These are phyloP conservation scores for Russula foetens DNA, from an alignment of 768 basidiomycete genomes.

Conservation along the genomic window DNA sequence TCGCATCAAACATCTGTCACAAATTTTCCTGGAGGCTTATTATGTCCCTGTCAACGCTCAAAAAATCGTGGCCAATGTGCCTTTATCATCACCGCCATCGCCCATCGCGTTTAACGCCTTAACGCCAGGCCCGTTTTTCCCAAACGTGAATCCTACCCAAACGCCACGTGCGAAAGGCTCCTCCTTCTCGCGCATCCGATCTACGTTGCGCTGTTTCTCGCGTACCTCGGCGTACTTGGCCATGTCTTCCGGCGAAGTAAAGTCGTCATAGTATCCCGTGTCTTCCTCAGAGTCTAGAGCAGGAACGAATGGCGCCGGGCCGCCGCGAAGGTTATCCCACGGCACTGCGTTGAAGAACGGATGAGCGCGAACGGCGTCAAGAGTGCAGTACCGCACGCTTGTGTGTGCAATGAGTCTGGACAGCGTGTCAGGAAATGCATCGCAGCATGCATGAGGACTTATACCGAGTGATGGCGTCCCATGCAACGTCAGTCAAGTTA, in stretches of 20 bases:
- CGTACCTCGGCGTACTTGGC: conserved; percentile 97
- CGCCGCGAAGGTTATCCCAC: conserved; percentile 74
- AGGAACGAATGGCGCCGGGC: conserved; percentile 86
- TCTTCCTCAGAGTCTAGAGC: conserved; percentile 91
- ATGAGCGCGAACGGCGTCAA: conserved; percentile 64
- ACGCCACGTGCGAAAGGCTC: conserved; percentile 64
- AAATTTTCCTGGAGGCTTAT: background rate
- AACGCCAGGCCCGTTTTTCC: conserved; percentile 70
- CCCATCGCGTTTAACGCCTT: conserved; percentile 29
- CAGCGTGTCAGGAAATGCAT: background rate
- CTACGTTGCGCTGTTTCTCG: conserved; percentile 95
- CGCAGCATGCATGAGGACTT: conserved; percentile 16
- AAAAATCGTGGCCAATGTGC: conserved; percentile 31
- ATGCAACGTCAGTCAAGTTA: conserved; percentile 87
- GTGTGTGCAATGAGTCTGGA: conserved; percentile 81
- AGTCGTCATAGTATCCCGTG: conserved; percentile 92
- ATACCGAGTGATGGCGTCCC: conserved; percentile 88
- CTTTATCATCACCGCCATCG: conserved; percentile 25
- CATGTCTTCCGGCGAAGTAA: conserved; percentile 87
- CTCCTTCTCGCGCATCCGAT: conserved; percentile 83
- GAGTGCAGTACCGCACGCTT: conserved; percentile 65
- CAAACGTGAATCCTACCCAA: conserved; percentile 90
- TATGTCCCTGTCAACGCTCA: conserved; percentile 5
- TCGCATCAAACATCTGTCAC: background rate
- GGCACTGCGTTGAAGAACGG: conserved; percentile 73